Evolutionary conservation across 78 protist genomes (phyloP), one percentile per base, ranked within the genome.

Genomic region (Emiliania huxleyi): DNA sequence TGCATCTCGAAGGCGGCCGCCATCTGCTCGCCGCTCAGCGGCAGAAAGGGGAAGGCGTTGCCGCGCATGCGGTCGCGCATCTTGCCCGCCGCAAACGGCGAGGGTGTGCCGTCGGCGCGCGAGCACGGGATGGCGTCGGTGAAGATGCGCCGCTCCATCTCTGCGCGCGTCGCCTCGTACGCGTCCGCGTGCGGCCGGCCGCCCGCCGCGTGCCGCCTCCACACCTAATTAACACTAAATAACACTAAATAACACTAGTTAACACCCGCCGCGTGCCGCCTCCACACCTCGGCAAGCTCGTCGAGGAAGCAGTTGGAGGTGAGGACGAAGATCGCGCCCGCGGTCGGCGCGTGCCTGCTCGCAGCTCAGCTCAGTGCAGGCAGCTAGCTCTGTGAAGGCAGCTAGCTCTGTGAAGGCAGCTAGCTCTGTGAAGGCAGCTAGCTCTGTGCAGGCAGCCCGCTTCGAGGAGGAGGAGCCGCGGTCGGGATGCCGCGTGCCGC

Each of bases 11-110:
- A 77, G 33, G 85, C 46, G 46, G n/a, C n/a, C 4, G 40, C 46
- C 85, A 40, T 40, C 85, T 77, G n/a, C 23, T 11, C 33, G 15
- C 4, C 48, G 0, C 46, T 22, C 19, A 77, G 46, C 26, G 85
- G 85, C 85, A 77, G 8, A 22, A 77, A 77, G 2, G 85, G 85
- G 48, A 21, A 40, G 33, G 40, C 33, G 85, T 77, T 77, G n/a
- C 85, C 85, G 18, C 46, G 85, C 85, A 77, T 77, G 48, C 85
- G 85, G 29, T 77, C 85, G 48, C 46, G 44, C 85, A 77, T 77
- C 85, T 77, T 77, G 46, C 85, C n/a, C 44, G 85, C 44, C 33
- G 85, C 85, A 19, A 77, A 40, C n/a, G 85, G 85, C 35, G 26
- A 23, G 35, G 44, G 35, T 23, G 29, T 35, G 46, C 85, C 85